Evolutionary conservation across 106 monocot genomes (phyloP), one percentile per base, ranked within the genome.

Genomic region (Allium fistulosum): DNA sequence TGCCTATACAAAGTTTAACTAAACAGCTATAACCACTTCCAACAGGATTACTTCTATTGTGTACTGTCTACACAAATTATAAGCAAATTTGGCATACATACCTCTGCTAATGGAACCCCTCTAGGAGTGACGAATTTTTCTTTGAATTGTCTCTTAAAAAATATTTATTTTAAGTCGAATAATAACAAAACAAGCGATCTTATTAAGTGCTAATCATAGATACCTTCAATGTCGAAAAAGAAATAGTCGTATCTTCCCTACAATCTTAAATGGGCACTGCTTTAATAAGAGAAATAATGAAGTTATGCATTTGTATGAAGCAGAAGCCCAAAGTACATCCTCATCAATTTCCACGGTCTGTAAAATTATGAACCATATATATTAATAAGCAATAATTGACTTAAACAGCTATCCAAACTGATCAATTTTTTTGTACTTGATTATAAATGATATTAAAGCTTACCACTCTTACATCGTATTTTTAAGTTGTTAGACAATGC

Each of bases 71-170:
- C 22, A 22, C 22, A 22, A 22, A 22, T 0, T 1, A 0, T 22
- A 22, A 22, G 22, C 22, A 22, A 22, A 22, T 22, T 22, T 22
- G 22, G 26, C 17, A 18, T 49, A 69, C 4, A 72, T 65, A 96
- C 91, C 96, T 96, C 96, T 62, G 92, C 76, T 46, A 96, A 82
- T 67, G 92, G 91, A 77, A 96, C 80, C 58, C 96, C 96, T 70
- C 96, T 92, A 69, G 96, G 81, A 61, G 96, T 92, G 58, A 96
- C 88, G 84, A 96, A 96, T 82, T 96, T 91, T 58, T 96, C 96
- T 75, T 96, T 96, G 72, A 88, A 96, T 86, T 86, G 96, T 12
- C 96, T 92, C 96, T 96, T 72, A 46, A 79, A 53, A 0, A 37
- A 71, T 57, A 68, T 48, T 14, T 45, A 7, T 63, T 48, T 46